These are phyloP conservation scores for Phytophthora lateralis DNA, from an alignment of 352 stramenopile species.

Conservation along the genomic window DNA sequence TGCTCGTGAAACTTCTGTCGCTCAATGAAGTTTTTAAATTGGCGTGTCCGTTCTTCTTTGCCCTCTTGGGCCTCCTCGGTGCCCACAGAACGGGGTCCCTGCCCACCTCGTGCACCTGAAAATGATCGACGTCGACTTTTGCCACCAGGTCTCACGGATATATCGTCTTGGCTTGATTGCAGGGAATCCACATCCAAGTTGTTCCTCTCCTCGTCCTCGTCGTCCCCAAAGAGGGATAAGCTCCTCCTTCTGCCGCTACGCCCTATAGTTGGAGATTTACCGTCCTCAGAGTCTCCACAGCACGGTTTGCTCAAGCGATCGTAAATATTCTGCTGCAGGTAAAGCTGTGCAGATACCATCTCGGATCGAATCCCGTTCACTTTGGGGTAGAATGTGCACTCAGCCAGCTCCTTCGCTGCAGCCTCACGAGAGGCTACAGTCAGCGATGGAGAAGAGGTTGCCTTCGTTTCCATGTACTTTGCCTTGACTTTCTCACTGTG, in stretches of 20 bases:
- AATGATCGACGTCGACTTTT: slow-evolving; percentile 20
- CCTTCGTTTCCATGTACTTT: slow-evolving; percentile 74
- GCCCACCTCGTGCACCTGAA: slow-evolving; percentile 8
- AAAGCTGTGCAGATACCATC: slow-evolving; percentile 85
- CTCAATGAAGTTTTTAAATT: slow-evolving; percentile 78
- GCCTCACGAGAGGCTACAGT: slow-evolving; percentile 64
- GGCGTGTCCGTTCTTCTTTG: slow-evolving; percentile 51
- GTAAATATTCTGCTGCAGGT: slow-evolving; percentile 88
- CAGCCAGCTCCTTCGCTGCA: slow-evolving; percentile 61
- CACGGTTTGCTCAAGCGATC: slow-evolving; percentile 78
- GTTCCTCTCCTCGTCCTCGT: slow-evolving; percentile 39
- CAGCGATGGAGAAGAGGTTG: slow-evolving; percentile 41
- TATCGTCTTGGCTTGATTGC: slow-evolving; percentile 55
- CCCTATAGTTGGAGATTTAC: slow-evolving; percentile 23
- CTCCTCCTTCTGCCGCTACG: slow-evolving; percentile 33
- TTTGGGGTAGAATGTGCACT: slow-evolving; percentile 83
- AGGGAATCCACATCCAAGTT: slow-evolving; percentile 28
- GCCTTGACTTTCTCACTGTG: slow-evolving; percentile 63
- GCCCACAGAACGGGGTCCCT: slow-evolving; percentile 62
- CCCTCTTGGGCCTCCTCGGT: slow-evolving; percentile 45
- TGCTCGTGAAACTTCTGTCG: slow-evolving; percentile 79
- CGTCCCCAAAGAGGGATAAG: slow-evolving; percentile 38
- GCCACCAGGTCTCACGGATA: slow-evolving; percentile 42
- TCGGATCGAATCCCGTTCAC: slow-evolving; percentile 75
- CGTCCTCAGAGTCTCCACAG: slow-evolving; percentile 24